Base-by-base conservation (phyloP, 2,329 filamentous ascomycete species). In the Capronia coronata region DNA sequence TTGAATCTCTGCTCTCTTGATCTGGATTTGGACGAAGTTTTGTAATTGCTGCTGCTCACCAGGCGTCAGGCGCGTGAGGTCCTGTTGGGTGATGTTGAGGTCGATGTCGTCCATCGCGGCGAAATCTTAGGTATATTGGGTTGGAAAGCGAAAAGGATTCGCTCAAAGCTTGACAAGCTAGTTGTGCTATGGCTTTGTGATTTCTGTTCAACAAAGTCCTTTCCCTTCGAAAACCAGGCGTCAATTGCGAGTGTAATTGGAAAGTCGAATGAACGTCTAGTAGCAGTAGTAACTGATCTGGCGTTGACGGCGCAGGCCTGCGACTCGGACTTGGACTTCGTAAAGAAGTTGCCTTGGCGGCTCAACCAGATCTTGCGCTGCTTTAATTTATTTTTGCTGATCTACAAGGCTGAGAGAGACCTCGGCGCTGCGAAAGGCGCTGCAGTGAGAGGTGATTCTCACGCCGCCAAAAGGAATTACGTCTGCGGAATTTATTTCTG, bases 41-140 rank as follows among this genome's bases (percentile, higher is more conserved):
- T 88, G 86, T 37, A 98, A 78, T 71, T 97, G 89, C 58, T 81
- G 76, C 77, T 89, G 93, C 71, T 96, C 89, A 64, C 79, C 78
- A 53, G 87, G 83, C 63, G 79, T 85, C 65, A 96, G 83, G 70
- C 54, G 54, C 18, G 51, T 32, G 46, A 60, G 41, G 22, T 60
- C 58, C 39, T 57, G 48, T 11, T 48, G 48, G 37, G 43, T 55
- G 48, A 60, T 50, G 51, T 48, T 52, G 42, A 60, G 35, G 18
- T 55, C 52, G 35, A 34, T 16, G 50, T 60, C 58, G 43, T 59
- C 58, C 56, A 59, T 59, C 21, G 5, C 16, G 38, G 21, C 7
- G 18, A 19, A 6, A 6, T 39, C 14, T 39, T 39, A n/a, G 6
- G n/a, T n/a, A n/a, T n/a, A n/a, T n/a, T n/a, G n/a, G n/a, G n/a